Evolutionary conservation across 1,284 basidiomycete species (phyloP).

Genomic region (Neonothopanus nambi): DNA sequence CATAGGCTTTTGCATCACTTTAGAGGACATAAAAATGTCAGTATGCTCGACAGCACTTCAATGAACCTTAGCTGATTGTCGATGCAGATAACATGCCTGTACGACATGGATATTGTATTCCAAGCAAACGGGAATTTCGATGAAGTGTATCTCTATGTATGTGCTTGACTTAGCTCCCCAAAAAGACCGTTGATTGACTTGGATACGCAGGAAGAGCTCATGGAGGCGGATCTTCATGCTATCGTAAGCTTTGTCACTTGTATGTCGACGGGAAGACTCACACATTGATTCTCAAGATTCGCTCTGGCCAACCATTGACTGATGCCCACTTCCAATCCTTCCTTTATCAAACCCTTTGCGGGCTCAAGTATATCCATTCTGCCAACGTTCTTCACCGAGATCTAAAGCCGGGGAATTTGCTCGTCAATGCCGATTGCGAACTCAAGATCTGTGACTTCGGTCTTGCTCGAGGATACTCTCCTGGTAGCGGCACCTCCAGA

Average conservation of each 20-base stretch:
- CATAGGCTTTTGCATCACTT: slow-evolving; percentile 89
- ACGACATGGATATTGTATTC: slow-evolving; percentile 97
- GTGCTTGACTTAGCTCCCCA: slow-evolving; percentile 26
- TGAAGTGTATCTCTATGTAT: slow-evolving; percentile 91
- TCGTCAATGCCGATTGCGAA: slow-evolving; percentile 98
- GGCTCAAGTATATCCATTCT: slow-evolving; percentile 98
- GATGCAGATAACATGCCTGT: slow-evolving; percentile 82
- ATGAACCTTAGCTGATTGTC: slow-evolving; percentile 17
- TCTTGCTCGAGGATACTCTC: slow-evolving; percentile 91
- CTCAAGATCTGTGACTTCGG: slow-evolving; percentile 99
- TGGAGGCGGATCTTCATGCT: slow-evolving; percentile 99
- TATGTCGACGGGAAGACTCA: slow-evolving; percentile 3
- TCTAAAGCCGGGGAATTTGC: slow-evolving; percentile 93
- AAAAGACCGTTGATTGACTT: background rate
- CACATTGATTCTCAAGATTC: slow-evolving; percentile 61
- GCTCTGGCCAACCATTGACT: slow-evolving; percentile 95
- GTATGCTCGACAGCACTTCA: slow-evolving; percentile 16
- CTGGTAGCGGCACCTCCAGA: slow-evolving; percentile 70
- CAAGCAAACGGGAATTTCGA: slow-evolving; percentile 88
- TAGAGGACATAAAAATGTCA: slow-evolving; percentile 94
- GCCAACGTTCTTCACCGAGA: slow-evolving; percentile 98
- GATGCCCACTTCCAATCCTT: slow-evolving; percentile 99
- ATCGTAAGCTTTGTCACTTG: slow-evolving; percentile 63
- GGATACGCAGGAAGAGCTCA: slow-evolving; percentile 82
- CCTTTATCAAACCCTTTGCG: slow-evolving; percentile 98